Evolutionary conservation across 129 eudicot genomes (phyloP), one percentile per base, ranked within the genome.

Genomic region (Arctium minus): DNA sequence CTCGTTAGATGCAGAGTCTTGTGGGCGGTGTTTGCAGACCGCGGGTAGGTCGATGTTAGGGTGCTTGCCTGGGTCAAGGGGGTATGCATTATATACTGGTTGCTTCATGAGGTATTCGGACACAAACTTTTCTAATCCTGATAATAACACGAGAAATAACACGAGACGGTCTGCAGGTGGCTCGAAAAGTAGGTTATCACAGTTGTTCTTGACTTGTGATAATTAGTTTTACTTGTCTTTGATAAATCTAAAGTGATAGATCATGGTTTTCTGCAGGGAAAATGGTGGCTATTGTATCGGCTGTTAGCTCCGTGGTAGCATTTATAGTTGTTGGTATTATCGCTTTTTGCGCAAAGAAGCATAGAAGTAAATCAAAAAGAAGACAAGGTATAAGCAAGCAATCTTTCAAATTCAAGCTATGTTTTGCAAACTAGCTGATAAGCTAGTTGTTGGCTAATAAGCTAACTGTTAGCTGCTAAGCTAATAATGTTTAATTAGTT

Each of bases 331-430:
- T 87, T 11, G 77, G 80, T 36, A 79, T 83, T 42, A 83, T 90
- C 56, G 96, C 86, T 70, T 70, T 71, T 46, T 89, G 81, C 73
- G 67, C 88, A 37, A 85, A 93, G 92, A 92, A 82, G 78, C 85
- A 37, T 33, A 89, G 84, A 80, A 73, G 3, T 30, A 89, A 86
- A 50, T 80, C 89, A 5, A 87, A 88, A 87, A 86, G 82, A 87
- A 83, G 90, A 84, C 90, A 87, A 89, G 97, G 98, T 92, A 81
- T 3, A 67, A 18, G 53, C 65, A 46, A 2, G 6, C 40, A 37
- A 37, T 37, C 40, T 37, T 37, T 37, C 40, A 37, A 9, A 44
- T 9, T 44, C 53, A 9, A 13, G 6, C 40, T 37, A 37, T 37
- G 40, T 37, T 37, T 46, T 3, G 17, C 56, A 46, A 46, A 46